These are phyloP conservation scores for Symbiodinium natans DNA, from an alignment of 73 alveolate species.

Conservation along the genomic window DNA sequence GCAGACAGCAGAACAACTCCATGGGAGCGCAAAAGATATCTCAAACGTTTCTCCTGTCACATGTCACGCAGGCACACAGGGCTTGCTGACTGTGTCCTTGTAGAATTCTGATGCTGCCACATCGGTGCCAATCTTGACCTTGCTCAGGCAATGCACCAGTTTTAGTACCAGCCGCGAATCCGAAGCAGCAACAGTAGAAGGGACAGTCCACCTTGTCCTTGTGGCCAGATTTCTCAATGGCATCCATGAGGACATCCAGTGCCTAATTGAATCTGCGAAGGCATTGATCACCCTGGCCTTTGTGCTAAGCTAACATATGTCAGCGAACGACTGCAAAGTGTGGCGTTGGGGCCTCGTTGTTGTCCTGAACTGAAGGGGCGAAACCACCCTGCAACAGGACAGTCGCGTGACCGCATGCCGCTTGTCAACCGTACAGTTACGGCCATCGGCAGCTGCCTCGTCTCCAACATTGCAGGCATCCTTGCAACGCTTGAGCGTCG, in stretches of 20 bases:
- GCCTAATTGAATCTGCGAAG: background rate
- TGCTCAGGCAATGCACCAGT: background rate
- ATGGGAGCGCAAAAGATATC: too few relatives aligned
- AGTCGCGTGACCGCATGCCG: too few relatives aligned
- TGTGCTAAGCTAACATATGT: too few relatives aligned
- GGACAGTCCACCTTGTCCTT: constrained; percentile 95
- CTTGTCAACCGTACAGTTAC: too few relatives aligned
- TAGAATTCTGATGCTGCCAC: constrained; percentile 99
- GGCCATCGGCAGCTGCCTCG: constrained; percentile 95
- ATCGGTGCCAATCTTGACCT: constrained; percentile 98
- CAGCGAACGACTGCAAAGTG: too few relatives aligned
- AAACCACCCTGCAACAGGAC: constrained; percentile 93
- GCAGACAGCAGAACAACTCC: too few relatives aligned
- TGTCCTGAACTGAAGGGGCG: constrained; percentile 98
- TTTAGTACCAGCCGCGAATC: background rate
- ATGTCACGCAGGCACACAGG: too few relatives aligned
- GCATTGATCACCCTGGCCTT: background rate
- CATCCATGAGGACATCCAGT: constrained; percentile 94
- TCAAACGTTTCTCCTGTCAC: too few relatives aligned
- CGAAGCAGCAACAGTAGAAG: background rate
- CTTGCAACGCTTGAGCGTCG: background rate
- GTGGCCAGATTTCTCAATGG: constrained; percentile 98
- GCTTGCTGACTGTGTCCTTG: constrained; percentile 28
- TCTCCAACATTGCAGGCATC: constrained; percentile 99
- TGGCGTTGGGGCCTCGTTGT: constrained; percentile 96